phyloP scores from a whole-genome alignment of 2,329 filamentous ascomycete genomes.

The Dryadomyces quercivorus region DNA sequence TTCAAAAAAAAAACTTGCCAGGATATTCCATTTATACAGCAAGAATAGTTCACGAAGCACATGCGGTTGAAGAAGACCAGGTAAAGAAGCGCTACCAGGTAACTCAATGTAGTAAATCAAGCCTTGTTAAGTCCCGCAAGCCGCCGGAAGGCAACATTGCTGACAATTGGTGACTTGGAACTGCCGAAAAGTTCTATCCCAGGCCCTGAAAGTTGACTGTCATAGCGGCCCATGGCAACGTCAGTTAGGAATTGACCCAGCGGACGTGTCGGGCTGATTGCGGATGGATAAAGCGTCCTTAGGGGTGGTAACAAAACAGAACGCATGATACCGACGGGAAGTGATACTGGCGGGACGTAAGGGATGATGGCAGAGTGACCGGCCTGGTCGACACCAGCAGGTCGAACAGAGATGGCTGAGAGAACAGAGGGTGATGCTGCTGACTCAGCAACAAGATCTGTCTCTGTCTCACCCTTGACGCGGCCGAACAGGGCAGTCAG shows the following conservation, averaged over 20 bases:
- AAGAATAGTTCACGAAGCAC: too few relatives aligned
- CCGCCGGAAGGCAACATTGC: slow-evolving; percentile 9
- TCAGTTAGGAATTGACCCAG: slow-evolving; percentile 31
- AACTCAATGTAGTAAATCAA: not conserved
- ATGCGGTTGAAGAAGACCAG: too few relatives aligned
- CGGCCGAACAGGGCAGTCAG: slow-evolving; percentile 46
- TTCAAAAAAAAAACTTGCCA: too few relatives aligned
- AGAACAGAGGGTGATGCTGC: slow-evolving; percentile 22
- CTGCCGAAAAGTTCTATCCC: slow-evolving; percentile 16
- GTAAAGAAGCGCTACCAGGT: too few relatives aligned
- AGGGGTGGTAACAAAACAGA: slow-evolving; percentile 17
- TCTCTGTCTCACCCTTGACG: slow-evolving; percentile 57
- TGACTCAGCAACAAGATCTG: slow-evolving; percentile 39
- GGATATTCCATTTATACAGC: too few relatives aligned
- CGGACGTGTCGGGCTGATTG: slow-evolving; percentile 28
- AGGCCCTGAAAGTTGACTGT: slow-evolving; percentile 14
- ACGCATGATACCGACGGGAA: not conserved
- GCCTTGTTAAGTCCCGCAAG: not conserved
- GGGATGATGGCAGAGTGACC: slow-evolving; percentile 28
- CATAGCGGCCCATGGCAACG: slow-evolving; percentile 30
- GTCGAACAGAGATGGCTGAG: slow-evolving; percentile 43
- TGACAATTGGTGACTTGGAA: slow-evolving; percentile 3
- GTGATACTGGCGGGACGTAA: slow-evolving; percentile 25
- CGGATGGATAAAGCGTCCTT: slow-evolving; percentile 10
- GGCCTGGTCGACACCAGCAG: slow-evolving; percentile 42